These are phyloP conservation scores for Fragaria nilgerrensis DNA, from an alignment of 306 rosid species.

Conservation along the genomic window DNA sequence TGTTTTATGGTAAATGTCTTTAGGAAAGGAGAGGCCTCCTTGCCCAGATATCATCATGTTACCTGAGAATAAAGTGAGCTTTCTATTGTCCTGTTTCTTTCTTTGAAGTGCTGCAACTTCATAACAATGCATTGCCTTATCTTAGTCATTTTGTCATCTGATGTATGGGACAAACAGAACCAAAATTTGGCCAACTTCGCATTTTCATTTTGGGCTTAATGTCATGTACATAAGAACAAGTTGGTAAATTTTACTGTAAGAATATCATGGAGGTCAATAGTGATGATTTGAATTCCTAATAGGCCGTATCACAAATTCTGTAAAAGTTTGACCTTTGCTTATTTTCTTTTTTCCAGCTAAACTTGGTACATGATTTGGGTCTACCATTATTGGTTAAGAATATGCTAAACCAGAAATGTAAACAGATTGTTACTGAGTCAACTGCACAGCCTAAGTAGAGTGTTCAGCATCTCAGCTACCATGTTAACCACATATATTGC, in stretches of 20 bases:
- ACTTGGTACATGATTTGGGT: neutral
- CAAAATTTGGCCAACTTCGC: neutral
- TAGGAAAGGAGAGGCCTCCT: constrained; percentile 86
- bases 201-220: neutral
- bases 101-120: constrained; percentile 9
- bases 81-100: constrained; percentile 25
- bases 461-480: neutral
- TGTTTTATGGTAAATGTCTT: constrained; percentile 26
- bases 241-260: neutral
- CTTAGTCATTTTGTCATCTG: constrained; percentile 8
- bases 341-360: neutral
- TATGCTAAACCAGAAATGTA: neutral
- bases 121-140: constrained; percentile 5
- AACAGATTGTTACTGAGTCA: neutral
- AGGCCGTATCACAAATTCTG: neutral
- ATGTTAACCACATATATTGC: neutral
- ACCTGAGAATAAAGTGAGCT: constrained; percentile 81
- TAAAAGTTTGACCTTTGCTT: neutral
- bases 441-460: neutral
- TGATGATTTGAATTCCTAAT: neutral
- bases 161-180: neutral
- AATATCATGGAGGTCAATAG: neutral
- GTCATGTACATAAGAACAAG: neutral
- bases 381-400: neutral
- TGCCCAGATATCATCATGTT: constrained; percentile 92